phyloP scores from a whole-genome alignment of 345 rosid genomes.

The Rhodomyrtus tomentosa region DNA sequence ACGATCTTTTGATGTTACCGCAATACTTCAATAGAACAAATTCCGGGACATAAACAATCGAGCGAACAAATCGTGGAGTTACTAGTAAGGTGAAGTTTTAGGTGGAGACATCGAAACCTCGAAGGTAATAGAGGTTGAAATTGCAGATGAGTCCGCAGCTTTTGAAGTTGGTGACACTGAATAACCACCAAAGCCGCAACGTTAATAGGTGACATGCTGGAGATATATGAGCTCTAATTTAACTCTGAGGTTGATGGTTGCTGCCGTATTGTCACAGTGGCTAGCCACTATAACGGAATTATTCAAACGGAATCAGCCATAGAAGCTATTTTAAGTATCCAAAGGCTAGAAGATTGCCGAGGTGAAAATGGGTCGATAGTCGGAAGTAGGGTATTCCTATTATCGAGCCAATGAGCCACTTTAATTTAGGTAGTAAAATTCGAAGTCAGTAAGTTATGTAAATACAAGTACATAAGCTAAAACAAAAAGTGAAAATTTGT shows the following conservation, averaged over 20 bases:
- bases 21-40: background rate
- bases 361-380: no score
- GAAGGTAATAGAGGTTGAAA: background rate
- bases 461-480: background rate
- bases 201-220: background rate
- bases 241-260: background rate
- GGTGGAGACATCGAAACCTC: background rate
- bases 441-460: background rate
- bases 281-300: background rate
- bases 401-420: background rate
- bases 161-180: background rate
- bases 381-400: background rate
- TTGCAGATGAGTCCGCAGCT: background rate
- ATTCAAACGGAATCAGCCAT: background rate
- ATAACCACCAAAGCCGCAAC: accelerated
- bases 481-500: background rate
- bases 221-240: background rate
- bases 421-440: background rate
- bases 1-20: background rate
- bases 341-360: background rate
- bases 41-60: background rate
- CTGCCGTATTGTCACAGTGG: accelerated
- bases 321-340: background rate
- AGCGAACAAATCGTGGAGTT: background rate
- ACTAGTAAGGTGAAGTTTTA: background rate